These are phyloP conservation scores for Saccharum spontaneum DNA, from an alignment of 176 grass and related monocot genomes.

Conservation along the genomic window DNA sequence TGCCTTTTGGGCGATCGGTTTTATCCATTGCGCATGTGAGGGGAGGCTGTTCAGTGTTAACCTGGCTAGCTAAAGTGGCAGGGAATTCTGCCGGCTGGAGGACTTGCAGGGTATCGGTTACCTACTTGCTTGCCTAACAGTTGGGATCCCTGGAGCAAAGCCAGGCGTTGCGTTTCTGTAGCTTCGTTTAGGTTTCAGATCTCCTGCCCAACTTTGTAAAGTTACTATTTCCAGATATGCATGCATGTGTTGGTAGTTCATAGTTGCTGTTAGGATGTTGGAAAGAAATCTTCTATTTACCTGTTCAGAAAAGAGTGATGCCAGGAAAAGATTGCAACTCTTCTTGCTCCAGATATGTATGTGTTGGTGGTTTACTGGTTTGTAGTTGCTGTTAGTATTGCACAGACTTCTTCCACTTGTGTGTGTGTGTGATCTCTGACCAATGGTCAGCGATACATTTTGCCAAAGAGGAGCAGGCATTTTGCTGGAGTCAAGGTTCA, in stretches of 20 bases:
- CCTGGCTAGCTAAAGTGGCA: background rate
- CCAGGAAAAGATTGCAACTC: background rate
- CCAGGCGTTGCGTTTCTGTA: constrained; percentile 34
- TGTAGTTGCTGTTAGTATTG: background rate
- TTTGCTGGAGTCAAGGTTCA: background rate
- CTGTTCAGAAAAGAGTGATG: background rate
- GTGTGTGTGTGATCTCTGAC: background rate
- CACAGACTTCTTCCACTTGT: background rate
- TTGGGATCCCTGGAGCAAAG: constrained; percentile 26
- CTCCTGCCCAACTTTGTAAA: background rate
- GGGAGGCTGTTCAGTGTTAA: background rate
- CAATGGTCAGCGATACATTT: background rate
- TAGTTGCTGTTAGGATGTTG: background rate
- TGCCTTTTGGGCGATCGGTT: background rate
- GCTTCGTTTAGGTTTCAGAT: constrained; percentile 1
- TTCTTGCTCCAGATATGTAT: background rate
- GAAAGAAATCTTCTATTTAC: background rate
- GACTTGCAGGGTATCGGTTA: constrained; percentile 14
- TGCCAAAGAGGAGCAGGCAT: background rate
- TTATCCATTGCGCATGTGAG: constrained; percentile 31
- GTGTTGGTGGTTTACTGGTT: background rate
- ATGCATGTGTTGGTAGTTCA: background rate
- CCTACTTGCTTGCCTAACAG: constrained; percentile 28
- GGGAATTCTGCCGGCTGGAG: constrained; percentile 12
- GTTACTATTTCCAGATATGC: background rate